Evolutionary conservation across 2,329 filamentous ascomycete genomes (phyloP), one percentile per base, ranked within the genome.

Genomic region (Arthrobotrys sinensis): DNA sequence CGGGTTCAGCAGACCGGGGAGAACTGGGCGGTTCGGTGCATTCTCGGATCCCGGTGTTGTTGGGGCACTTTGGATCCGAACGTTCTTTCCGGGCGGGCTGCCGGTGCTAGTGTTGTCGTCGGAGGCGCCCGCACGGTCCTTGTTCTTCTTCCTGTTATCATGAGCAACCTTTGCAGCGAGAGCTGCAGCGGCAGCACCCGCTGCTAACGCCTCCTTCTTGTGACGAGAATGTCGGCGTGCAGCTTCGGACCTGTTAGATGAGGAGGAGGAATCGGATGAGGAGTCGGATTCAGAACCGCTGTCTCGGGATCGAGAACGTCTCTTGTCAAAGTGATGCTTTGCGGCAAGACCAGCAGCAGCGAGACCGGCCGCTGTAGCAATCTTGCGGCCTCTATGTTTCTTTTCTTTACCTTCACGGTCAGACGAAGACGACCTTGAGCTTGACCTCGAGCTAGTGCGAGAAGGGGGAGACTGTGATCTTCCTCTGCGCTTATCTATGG

Each of bases 121-220:
- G 24, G 55, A 28, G 1, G 46, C 24, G 24, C 2, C 36, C 4
- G 50, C 52, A 62, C 75, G 75, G 36, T 75, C 70, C 53, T 62
- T 75, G 28, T 55, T 76, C 3, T 57, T 63, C 45, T 79, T 79
- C 43, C 48, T 79, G 40, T 79, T 79, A 70, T 79, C 76, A 36
- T 79, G 76, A 36, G 65, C 69, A 19, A 69, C 69, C 69, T 79
- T 79, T 46, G 69, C 76, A 60, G 76, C 76, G 40, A 79, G 68
- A 14, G 76, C 76, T n/a, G 76, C 76, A 45, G 68, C 76, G 3
- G 68, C 76, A n/a, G 52, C 76, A 36, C 76, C 76, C 1, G 76
- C 76, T 34, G 76, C 76, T 12, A 79, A 19, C 16, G 76, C 76
- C 50, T 73, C 76, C 28, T 79, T 79, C 46, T 73, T 72, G 36